These are phyloP conservation scores for Backusella macrospora DNA, from an alignment of 192 early-diverging fungal species.

Conservation along the genomic window DNA sequence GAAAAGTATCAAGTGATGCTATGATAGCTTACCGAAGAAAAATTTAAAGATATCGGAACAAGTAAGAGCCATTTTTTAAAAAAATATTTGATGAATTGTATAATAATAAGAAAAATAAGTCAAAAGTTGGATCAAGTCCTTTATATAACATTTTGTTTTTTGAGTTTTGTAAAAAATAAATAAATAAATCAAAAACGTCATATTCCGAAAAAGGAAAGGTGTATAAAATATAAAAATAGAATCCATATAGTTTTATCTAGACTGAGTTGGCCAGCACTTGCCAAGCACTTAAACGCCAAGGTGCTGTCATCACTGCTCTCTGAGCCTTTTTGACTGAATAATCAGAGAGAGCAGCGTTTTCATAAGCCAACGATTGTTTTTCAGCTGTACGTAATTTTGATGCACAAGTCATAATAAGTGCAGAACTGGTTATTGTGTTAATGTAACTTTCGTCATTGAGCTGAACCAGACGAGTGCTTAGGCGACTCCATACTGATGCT, in stretches of 20 bases:
- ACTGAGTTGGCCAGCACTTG: conserved; percentile 34
- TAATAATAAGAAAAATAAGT: not conserved
- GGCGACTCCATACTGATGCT: conserved; percentile 40
- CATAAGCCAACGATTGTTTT: conserved; percentile 40
- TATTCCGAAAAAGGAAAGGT: not conserved
- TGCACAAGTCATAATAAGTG: conserved; percentile 30
- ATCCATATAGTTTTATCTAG: not conserved
- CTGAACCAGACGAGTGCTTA: conserved; percentile 42
- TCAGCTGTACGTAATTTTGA: conserved; percentile 36
- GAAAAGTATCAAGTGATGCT: not conserved
- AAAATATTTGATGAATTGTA: not conserved
- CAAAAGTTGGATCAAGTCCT: not conserved
- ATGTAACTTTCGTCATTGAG: not conserved
- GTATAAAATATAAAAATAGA: conserved; percentile 1
- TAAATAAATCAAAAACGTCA: too few species aligned
- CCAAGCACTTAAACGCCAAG: conserved; percentile 50
- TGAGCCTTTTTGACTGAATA: conserved; percentile 30
- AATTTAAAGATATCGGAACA: conserved; percentile 32
- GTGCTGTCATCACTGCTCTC: conserved; percentile 47
- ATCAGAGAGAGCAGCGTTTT: conserved; percentile 33
- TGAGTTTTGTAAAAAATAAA: too few species aligned
- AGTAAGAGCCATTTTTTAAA: conserved; percentile 23
- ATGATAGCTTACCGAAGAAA: conserved; percentile 19
- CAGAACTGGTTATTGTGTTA: conserved; percentile 38
- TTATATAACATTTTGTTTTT: not conserved